Percentiles rank a stretch among this genome's conserved stretches.
Conservation (phyloP, 257 asterid genomes). For the Nicotiana undulata region DNA sequence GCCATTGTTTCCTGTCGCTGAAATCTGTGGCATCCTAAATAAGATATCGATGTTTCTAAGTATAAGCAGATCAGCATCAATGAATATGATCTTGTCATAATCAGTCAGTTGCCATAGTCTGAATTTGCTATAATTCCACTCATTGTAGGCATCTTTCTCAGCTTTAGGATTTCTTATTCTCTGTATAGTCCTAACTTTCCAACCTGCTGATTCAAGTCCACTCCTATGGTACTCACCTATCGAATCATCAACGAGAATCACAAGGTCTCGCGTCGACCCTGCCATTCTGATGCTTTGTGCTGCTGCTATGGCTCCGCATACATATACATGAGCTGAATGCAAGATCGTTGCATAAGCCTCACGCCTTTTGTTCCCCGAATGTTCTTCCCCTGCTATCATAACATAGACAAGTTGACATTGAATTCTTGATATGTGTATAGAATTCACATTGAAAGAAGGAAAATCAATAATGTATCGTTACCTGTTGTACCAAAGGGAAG, state of each 20-base stretch:
- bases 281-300: slow-evolving; percentile 84
- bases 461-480: slow-evolving; percentile 1
- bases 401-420: not conserved
- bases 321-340: slow-evolving; percentile 85
- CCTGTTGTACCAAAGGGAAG: slow-evolving; percentile 68
- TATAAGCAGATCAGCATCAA: slow-evolving; percentile 74
- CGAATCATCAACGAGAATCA: slow-evolving; percentile 75
- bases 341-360: slow-evolving; percentile 91
- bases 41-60: slow-evolving; percentile 75
- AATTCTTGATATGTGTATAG: not conserved
- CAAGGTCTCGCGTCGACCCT: slow-evolving; percentile 81
- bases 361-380: slow-evolving; percentile 31
- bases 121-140: slow-evolving; percentile 96
- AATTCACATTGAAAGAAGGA: not conserved
- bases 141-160: slow-evolving; percentile 86
- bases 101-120: slow-evolving; percentile 88
- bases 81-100: slow-evolving; percentile 71
- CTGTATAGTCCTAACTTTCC: slow-evolving; percentile 63
- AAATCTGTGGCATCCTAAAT: slow-evolving; percentile 72
- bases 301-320: slow-evolving; percentile 91
- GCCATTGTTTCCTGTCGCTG: slow-evolving; percentile 90
- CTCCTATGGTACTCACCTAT: slow-evolving; percentile 61
- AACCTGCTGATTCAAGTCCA: slow-evolving; percentile 77
- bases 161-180: slow-evolving; percentile 86
- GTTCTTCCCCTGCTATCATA: slow-evolving; percentile 27